Conservation (phyloP, 176 grass and related monocot genomes). For the Bromus sterilis region DNA sequence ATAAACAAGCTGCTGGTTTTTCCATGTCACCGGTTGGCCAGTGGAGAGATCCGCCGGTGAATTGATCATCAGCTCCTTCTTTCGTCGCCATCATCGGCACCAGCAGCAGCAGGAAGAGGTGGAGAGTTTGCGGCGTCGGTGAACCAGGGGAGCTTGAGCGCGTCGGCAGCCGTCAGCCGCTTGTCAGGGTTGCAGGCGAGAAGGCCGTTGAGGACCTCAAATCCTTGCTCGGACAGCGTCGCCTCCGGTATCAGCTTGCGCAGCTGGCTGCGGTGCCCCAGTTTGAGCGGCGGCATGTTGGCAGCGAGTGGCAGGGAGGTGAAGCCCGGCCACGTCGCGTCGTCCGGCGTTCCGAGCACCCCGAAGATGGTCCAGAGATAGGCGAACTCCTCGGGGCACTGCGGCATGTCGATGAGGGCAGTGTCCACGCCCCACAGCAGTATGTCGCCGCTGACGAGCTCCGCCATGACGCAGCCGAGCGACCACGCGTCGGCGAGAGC, state of each 20-base stretch:
- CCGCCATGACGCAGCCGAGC: background rate
- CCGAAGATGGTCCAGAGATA: background rate
- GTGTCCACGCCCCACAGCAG: background rate
- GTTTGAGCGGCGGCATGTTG: background rate
- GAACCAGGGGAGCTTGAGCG: slow-evolving; percentile 2
- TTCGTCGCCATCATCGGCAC: background rate
- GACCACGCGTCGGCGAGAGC: background rate
- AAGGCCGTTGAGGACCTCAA: background rate
- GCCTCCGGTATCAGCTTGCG: background rate
- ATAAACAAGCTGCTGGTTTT: background rate
- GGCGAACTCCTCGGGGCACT: background rate
- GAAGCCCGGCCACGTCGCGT: background rate
- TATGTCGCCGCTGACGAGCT: background rate
- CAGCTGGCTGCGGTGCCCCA: background rate
- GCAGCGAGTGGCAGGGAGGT: background rate
- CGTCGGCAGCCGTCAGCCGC: background rate
- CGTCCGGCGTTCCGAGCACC: background rate
- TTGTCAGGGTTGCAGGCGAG: background rate
- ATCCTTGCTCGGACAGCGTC: background rate
- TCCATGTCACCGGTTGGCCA: background rate
- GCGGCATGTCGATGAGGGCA: background rate
- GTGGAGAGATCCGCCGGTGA: background rate
- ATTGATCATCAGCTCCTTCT: background rate
- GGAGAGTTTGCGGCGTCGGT: too few species aligned
- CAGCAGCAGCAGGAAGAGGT: background rate